Conservation (phyloP, 176 grass and related monocot genomes). For the Rhipidocladum racemiflorum region DNA sequence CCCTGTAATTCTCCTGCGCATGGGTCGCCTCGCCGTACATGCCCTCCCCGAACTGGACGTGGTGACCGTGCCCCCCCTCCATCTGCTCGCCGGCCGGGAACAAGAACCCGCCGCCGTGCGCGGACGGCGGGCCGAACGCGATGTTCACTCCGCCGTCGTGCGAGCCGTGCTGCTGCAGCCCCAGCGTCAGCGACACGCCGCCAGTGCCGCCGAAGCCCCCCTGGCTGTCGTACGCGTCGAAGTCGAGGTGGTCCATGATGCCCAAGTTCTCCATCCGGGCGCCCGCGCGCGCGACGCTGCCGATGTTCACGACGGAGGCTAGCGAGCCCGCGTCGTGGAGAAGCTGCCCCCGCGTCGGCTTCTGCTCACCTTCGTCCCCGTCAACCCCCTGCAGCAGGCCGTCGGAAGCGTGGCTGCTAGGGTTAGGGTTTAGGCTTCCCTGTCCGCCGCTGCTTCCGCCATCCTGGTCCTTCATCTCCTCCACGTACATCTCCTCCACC, state of each 20-base stretch:
- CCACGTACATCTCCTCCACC: constrained; percentile 97
- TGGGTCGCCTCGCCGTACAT: constrained; percentile 35
- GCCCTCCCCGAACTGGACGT: constrained; percentile 31
- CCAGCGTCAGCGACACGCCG: constrained; percentile 74
- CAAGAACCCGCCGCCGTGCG: constrained; percentile 28
- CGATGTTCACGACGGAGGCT: constrained; percentile 68
- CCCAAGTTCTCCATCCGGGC: constrained; percentile 41
- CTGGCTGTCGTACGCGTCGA: constrained; percentile 40
- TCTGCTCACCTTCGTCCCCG: constrained; percentile 38
- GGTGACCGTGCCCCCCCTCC: constrained; percentile 36
- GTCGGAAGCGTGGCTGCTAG: constrained; percentile 30
- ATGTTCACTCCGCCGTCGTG: constrained; percentile 48
- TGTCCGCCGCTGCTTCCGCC: neutral
- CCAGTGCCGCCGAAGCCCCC: constrained; percentile 21
- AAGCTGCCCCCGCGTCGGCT: constrained; percentile 70
- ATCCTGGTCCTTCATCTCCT: constrained; percentile 69
- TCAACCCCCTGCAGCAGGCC: neutral
- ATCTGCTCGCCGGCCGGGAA: constrained; percentile 40
- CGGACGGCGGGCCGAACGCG: constrained; percentile 47
- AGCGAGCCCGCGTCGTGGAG: constrained; percentile 61
- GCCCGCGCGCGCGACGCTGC: neutral
- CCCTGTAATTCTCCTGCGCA: constrained; percentile 39
- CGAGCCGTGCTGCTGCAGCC: constrained; percentile 72
- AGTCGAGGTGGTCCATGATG: constrained; percentile 51
- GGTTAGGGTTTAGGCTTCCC: constrained; percentile 41